Percentiles rank a stretch among this genome's conserved stretches.
Conservation (phyloP, 2,329 filamentous ascomycete genomes). For the Trichoderma atroviride region DNA sequence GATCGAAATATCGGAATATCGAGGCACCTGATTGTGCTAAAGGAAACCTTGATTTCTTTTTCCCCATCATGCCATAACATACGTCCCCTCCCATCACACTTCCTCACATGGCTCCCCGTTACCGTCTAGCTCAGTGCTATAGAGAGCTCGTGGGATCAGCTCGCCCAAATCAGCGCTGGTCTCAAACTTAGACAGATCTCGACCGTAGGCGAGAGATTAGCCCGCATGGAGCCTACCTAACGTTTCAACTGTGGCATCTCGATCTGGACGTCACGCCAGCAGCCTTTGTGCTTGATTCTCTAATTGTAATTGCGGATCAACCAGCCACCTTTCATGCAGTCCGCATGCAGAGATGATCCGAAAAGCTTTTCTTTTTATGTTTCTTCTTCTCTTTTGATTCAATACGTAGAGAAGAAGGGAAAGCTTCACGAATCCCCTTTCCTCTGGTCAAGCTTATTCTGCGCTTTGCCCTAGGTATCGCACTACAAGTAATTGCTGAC, state of each 20-base stretch:
- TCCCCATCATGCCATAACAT: neutral
- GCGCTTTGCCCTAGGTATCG: neutral
- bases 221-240: slow-evolving; percentile 12
- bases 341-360: slow-evolving; percentile 16
- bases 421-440: neutral
- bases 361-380: neutral
- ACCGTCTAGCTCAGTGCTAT: neutral
- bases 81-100: neutral
- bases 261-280: slow-evolving; percentile 2
- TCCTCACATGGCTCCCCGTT: neutral
- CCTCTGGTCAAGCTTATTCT: neutral
- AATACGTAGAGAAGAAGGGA: neutral
- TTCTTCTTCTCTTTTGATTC: neutral
- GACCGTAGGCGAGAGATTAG: slow-evolving; percentile 6
- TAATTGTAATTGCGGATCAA: neutral
- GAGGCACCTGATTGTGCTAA: neutral
- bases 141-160: slow-evolving; percentile 2
- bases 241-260: slow-evolving; percentile 2
- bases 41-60: neutral
- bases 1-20: neutral
- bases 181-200: slow-evolving; percentile 20
- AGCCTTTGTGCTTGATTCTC: neutral
- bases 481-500: neutral
- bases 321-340: slow-evolving; percentile 17
- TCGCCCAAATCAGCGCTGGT: slow-evolving; percentile 13